Evolutionary conservation across 305 asterid species (phyloP).

Genomic region (Rubia balearica): DNA sequence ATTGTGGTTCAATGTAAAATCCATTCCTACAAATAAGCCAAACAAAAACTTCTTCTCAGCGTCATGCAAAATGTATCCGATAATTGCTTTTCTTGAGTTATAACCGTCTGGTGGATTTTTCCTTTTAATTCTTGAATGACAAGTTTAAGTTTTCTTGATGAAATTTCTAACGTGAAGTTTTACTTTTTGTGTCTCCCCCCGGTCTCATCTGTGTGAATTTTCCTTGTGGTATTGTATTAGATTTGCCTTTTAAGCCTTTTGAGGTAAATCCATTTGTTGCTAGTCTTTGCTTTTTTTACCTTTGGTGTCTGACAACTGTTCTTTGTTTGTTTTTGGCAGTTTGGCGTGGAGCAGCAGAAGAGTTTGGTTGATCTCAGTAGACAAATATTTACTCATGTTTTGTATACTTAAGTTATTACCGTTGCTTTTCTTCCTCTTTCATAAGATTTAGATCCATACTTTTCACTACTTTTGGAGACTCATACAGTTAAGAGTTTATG

Average conservation of each 20-base stretch:
- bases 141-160: too few relatives aligned
- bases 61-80: too few relatives aligned
- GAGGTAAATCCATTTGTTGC: not conserved
- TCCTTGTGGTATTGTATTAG: not conserved
- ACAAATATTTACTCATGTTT: not conserved
- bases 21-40: too few relatives aligned
- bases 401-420: not conserved
- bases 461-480: not conserved
- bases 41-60: too few relatives aligned
- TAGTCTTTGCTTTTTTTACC: not conserved
- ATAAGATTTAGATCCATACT: not conserved
- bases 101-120: too few relatives aligned
- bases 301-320: not conserved
- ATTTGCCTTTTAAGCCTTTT: too few relatives aligned
- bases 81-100: too few relatives aligned
- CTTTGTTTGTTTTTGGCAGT: not conserved
- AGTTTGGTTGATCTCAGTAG: not conserved
- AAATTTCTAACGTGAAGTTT: too few relatives aligned
- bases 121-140: too few relatives aligned
- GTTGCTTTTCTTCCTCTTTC: not conserved
- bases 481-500: too few relatives aligned
- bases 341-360: not conserved
- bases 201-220: too few relatives aligned
- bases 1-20: not conserved
- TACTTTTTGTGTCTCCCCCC: too few relatives aligned